Conservation (phyloP, 164 flowering plant genomes). For the Paratinospora sagittata region DNA sequence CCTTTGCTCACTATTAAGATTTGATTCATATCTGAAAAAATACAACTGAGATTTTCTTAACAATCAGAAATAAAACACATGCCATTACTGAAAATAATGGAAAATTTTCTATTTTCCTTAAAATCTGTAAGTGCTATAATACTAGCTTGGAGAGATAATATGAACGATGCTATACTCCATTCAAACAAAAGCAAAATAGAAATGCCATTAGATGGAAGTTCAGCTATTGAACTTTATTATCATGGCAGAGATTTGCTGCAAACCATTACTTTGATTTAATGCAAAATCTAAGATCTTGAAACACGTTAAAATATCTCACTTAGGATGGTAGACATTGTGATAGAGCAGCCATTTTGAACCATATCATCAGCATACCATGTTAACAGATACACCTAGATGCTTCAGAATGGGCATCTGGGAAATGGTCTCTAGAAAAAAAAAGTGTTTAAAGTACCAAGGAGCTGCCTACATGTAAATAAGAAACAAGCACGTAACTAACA, state of each 20-base stretch:
- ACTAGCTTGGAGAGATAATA: neutral
- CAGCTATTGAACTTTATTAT: no score
- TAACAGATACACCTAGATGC: neutral
- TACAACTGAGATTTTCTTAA: neutral
- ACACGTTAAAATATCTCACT: neutral
- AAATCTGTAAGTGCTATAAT: neutral
- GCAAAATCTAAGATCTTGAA: neutral
- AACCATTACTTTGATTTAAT: neutral
- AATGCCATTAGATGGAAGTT: neutral
- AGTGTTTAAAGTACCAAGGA: neutral
- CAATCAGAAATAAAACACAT: neutral
- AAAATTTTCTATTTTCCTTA: neutral
- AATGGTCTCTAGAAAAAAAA: neutral
- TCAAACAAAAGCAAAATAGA: neutral
- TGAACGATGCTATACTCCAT: neutral
- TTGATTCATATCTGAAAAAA: slow-evolving; percentile 60
- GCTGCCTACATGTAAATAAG: neutral
- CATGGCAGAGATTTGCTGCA: neutral
- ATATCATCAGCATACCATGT: neutral
- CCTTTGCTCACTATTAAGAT: slow-evolving; percentile 67
- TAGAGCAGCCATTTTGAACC: neutral
- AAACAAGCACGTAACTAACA: neutral
- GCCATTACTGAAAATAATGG: neutral
- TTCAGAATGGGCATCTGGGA: no score
- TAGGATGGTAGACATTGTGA: neutral